Conservation (phyloP, 495 filamentous ascomycete genomes). For the Podospora sp. region DNA sequence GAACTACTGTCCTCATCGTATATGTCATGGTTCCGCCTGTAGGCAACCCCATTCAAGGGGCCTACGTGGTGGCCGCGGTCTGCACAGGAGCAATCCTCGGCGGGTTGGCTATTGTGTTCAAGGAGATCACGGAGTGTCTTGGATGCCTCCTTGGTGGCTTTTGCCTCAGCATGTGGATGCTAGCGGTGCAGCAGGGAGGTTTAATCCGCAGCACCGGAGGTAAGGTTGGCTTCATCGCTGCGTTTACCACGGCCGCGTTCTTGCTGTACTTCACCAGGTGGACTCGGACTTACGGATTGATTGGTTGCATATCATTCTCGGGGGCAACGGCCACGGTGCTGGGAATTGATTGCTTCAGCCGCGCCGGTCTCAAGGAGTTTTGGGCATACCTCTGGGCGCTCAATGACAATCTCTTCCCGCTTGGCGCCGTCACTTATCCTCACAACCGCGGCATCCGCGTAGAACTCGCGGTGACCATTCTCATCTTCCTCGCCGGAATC, state of each 20-base stretch:
- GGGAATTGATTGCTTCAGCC: slow-evolving; percentile 89
- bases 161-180: slow-evolving; percentile 87
- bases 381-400: slow-evolving; percentile 93
- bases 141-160: slow-evolving; percentile 89
- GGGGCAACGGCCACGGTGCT: slow-evolving; percentile 78
- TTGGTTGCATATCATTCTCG: slow-evolving; percentile 73
- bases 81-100: slow-evolving; percentile 79
- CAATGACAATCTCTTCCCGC: slow-evolving; percentile 78
- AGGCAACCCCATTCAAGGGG: slow-evolving; percentile 76
- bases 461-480: slow-evolving; percentile 76
- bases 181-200: slow-evolving; percentile 76
- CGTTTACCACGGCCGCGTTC: slow-evolving; percentile 67
- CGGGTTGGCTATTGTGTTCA: slow-evolving; percentile 73
- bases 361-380: slow-evolving; percentile 90
- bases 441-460: slow-evolving; percentile 84
- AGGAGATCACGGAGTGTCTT: slow-evolving; percentile 82
- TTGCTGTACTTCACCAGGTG: slow-evolving; percentile 76
- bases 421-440: slow-evolving; percentile 75
- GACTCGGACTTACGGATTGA: slow-evolving; percentile 76
- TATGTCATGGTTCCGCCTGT: slow-evolving; percentile 89
- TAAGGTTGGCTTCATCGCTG: slow-evolving; percentile 74
- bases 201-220: slow-evolving; percentile 62
- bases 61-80: slow-evolving; percentile 79
- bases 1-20: slow-evolving; percentile 80
- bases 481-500: slow-evolving; percentile 73